Evolutionary conservation across 2,329 filamentous ascomycete genomes (phyloP), one percentile per base, ranked within the genome.

Genomic region (Nemania sp.): DNA sequence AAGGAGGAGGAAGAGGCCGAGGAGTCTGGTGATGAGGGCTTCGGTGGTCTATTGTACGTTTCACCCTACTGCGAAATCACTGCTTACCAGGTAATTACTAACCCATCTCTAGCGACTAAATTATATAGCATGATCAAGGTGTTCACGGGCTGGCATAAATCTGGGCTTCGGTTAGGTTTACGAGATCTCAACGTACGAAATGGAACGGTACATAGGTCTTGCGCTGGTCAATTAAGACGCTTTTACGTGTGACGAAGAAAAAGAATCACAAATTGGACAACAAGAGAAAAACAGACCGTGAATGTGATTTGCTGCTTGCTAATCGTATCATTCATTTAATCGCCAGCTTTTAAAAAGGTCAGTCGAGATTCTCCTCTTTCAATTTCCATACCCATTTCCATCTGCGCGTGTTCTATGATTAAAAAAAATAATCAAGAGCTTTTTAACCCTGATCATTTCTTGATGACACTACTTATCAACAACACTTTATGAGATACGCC

Each of bases 31-130:
- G 80, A 80, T 56, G 82, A 86, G 56, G 86, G 86, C 73, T 91
- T 93, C 80, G 89, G 87, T 75, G 86, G 86, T 83, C 85, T 93
- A 72, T 93, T 94, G 79, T 82, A 76, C 52, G 79, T 77, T 39
- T 40, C 36, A 43, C 41, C 43, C 19, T 31, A 15, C 15, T 34
- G 9, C 3, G 8, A 1, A 19, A 14, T 5, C 34, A 4, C 12
- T 2, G 9, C 5, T 12, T 23, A 6, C 30, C 14, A 14, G 1
- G 14, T 15, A 15, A 15, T 47, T 58, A 64, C 78, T 81, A 73
- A 81, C 75, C 22, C 17, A n/a, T 50, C 41, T 47, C 6, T 56
- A 82, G 80, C 69, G 80, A 79, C 72, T 82, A 81, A 80, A 79
- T 71, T 64, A 66, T 63, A 68, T 69, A 62, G 67, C 66, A 66